These are phyloP conservation scores for Gynandropsis gynandra DNA, from an alignment of 345 rosid species.

Conservation along the genomic window DNA sequence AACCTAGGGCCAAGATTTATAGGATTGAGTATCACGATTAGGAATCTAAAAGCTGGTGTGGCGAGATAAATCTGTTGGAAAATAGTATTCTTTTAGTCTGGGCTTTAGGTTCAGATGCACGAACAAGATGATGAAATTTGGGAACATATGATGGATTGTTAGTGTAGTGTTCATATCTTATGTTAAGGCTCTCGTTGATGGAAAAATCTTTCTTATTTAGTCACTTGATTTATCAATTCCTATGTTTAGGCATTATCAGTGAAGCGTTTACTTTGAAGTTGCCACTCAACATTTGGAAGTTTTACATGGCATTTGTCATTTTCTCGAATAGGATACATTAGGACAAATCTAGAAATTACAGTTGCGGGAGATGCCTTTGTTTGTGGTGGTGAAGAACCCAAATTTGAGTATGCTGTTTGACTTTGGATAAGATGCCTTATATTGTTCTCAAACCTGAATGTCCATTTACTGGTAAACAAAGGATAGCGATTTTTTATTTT, in stretches of 20 bases:
- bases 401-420: too few relatives aligned
- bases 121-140: not conserved
- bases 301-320: not conserved
- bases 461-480: too few relatives aligned
- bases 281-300: not conserved
- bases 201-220: too few relatives aligned
- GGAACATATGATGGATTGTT: not conserved
- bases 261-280: not conserved
- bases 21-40: not conserved
- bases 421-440: too few relatives aligned
- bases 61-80: not conserved
- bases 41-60: conserved; percentile 3
- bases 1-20: not conserved
- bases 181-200: too few relatives aligned
- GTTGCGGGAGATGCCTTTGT: not conserved
- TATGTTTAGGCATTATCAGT: not conserved
- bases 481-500: too few relatives aligned
- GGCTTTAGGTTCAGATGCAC: not conserved
- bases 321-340: not conserved
- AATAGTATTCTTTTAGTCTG: not conserved
- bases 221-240: too few relatives aligned
- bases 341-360: conserved; percentile 1
- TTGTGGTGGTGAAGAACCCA: not conserved
- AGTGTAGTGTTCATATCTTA: not conserved
- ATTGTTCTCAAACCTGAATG: too few relatives aligned